Evolutionary conservation across 768 basidiomycete genomes (phyloP).

Genomic region (Boletellus ananas): DNA sequence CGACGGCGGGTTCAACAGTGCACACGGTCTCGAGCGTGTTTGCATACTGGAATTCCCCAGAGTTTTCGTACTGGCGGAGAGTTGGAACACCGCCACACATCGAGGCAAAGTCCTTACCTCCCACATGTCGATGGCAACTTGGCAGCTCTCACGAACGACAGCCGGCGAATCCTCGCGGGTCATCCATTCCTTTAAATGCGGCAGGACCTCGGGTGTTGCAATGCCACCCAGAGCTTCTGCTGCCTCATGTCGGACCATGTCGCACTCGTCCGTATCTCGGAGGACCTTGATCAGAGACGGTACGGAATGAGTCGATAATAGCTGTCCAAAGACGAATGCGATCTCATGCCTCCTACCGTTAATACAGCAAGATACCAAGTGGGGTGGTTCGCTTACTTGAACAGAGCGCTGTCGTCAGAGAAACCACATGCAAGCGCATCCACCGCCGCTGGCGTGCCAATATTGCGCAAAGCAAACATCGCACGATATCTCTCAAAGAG

Average conservation of each 20-base stretch:
- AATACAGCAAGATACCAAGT: neutral
- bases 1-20: slow-evolving; percentile 7
- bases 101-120: slow-evolving; percentile 52
- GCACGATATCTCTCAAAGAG: slow-evolving; percentile 95
- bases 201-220: slow-evolving; percentile 86
- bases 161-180: slow-evolving; percentile 70
- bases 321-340: slow-evolving; percentile 96
- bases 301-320: slow-evolving; percentile 84
- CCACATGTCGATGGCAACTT: slow-evolving; percentile 97
- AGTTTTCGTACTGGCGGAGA: slow-evolving; percentile 66
- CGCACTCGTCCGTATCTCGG: slow-evolving; percentile 67
- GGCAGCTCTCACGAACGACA: slow-evolving; percentile 94
- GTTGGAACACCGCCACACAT: neutral
- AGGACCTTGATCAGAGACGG: slow-evolving; percentile 80
- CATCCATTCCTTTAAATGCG: slow-evolving; percentile 84
- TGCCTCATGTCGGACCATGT: slow-evolving; percentile 98
- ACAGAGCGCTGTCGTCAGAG: slow-evolving; percentile 81
- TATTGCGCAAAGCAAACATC: slow-evolving; percentile 96
- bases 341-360: slow-evolving; percentile 79
- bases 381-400: slow-evolving; percentile 63
- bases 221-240: slow-evolving; percentile 99
- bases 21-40: slow-evolving; percentile 38
- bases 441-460: slow-evolving; percentile 81
- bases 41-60: slow-evolving; percentile 77
- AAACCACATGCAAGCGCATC: slow-evolving; percentile 92